phyloP scores from a whole-genome alignment of 495 filamentous ascomycete genomes.

The Oidiodendron maius region DNA sequence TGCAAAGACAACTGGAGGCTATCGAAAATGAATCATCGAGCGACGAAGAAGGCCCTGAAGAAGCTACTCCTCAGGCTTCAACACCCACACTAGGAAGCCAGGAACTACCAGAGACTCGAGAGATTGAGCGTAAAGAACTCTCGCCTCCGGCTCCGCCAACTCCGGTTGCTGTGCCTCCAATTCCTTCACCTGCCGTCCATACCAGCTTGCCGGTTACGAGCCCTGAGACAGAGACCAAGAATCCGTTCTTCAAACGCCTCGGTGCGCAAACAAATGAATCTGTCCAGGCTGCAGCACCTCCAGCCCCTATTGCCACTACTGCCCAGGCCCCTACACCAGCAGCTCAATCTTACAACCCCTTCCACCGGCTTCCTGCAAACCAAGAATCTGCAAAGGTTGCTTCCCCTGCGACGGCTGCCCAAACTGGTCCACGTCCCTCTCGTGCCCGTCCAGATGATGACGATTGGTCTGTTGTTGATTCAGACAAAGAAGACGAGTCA shows the following conservation, averaged over 20 bases:
- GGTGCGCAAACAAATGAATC: slow-evolving; percentile 36
- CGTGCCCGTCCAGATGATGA: slow-evolving; percentile 70
- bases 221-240: slow-evolving; percentile 48
- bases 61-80: slow-evolving; percentile 75
- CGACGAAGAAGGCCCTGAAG: slow-evolving; percentile 79
- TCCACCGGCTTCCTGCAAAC: slow-evolving; percentile 88
- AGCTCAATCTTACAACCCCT: slow-evolving; percentile 79
- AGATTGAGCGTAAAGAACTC: slow-evolving; percentile 44
- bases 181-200: neutral
- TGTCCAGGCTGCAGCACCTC: slow-evolving; percentile 37
- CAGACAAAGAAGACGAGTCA: slow-evolving; percentile 67
- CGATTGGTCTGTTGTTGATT: slow-evolving; percentile 80
- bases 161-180: neutral
- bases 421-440: slow-evolving; percentile 37
- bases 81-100: slow-evolving; percentile 64
- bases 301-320: slow-evolving; percentile 88
- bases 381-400: slow-evolving; percentile 41
- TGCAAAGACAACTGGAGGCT: slow-evolving; percentile 79
- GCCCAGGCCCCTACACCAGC: slow-evolving; percentile 40
- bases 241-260: slow-evolving; percentile 71
- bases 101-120: too few species aligned
- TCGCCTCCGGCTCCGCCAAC: slow-evolving; percentile 37
- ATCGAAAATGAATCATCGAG: slow-evolving; percentile 68
- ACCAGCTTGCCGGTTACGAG: slow-evolving; percentile 12
- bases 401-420: slow-evolving; percentile 16